Base-by-base conservation (phyloP, 495 filamentous ascomycete species). In the Aspergillus conjunctus region DNA sequence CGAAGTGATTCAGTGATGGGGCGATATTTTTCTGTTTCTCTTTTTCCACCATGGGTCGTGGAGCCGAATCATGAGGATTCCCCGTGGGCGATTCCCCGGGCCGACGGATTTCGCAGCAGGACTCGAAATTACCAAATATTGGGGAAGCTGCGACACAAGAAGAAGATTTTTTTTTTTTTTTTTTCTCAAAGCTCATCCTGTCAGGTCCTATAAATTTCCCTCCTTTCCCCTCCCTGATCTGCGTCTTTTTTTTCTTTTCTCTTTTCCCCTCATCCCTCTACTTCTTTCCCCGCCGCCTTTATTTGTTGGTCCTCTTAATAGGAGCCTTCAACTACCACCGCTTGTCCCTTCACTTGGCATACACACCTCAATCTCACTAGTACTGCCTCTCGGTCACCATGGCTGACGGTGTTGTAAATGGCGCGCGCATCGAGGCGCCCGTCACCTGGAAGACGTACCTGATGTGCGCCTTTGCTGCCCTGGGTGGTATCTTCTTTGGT, bases 381-480 rank as follows among this genome's bases (percentile, higher is more conserved):
- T 56, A 37, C 49, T 50, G 21, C 49, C 12, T 49, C 49, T 31
- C 37, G 34, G 50, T 60, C 63, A 60, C 55, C 54, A 67, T 66
- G 65, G 61, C 60, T 50, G 59, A 62, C 41, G 61, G 61, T 43
- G 51, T 46, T 34, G 51, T 67, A 46, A 48, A 60, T 31, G 56
- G 59, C 55, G 66, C 64, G 66, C 66, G 66, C 56, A 68, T 85
- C 66, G 86, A 89, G 76, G 85, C 86, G 12, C 86, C 86, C 15
- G 79, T 87, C 63, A 87, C 85, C 50, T 37, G 79, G 60, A 85
- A 83, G 77, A 86, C 87, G 33, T 85, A 85, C 71, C 58, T 85
- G 15, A 82, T 85, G 74, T 85, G 83, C 66, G 82, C 79, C 58
- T 85, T 85, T 58, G 81, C 82, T 21, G 75, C 83, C 46, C 84